Conservation (phyloP, 352 stramenopile genomes). For the Thalassiosira mediterranea region DNA sequence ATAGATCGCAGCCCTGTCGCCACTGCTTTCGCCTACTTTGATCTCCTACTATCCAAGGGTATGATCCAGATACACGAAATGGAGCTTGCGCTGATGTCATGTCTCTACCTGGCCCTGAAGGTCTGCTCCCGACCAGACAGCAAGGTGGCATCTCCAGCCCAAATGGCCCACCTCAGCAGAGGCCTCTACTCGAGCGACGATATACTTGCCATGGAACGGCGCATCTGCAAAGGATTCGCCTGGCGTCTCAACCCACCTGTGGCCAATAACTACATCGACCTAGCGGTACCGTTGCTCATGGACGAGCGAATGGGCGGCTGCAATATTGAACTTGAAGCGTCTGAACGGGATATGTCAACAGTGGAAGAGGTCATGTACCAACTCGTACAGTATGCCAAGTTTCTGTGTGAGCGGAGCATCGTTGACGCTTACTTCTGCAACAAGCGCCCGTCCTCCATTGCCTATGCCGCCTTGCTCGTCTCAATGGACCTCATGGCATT, state of each 20-base stretch:
- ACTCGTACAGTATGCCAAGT: neutral
- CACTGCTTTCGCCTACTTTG: constrained; percentile 31
- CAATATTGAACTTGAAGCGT: constrained; percentile 1
- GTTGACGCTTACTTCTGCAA: constrained; percentile 25
- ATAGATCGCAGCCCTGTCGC: neutral
- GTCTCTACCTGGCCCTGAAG: constrained; percentile 37
- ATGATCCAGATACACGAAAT: neutral
- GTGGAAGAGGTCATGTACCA: neutral
- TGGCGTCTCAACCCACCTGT: constrained; percentile 44
- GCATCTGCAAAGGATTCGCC: constrained; percentile 12
- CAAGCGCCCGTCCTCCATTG: constrained; percentile 27
- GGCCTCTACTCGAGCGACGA: constrained; percentile 11
- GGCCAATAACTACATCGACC: constrained; percentile 22
- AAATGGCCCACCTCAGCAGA: constrained; percentile 8
- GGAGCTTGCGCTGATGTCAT: constrained; percentile 45
- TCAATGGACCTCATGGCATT: constrained; percentile 17
- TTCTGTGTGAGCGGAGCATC: constrained; percentile 30
- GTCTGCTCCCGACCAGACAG: neutral
- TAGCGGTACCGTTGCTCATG: constrained; percentile 5
- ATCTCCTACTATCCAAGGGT: constrained; percentile 35
- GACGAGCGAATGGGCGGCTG: neutral
- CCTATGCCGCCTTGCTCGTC: constrained; percentile 14
- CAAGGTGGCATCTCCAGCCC: constrained; percentile 23
- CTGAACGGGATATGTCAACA: neutral
- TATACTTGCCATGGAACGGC: constrained; percentile 30